Evolutionary conservation across 1,284 basidiomycete species (phyloP).

Genomic region (Ustilago cynodontis): DNA sequence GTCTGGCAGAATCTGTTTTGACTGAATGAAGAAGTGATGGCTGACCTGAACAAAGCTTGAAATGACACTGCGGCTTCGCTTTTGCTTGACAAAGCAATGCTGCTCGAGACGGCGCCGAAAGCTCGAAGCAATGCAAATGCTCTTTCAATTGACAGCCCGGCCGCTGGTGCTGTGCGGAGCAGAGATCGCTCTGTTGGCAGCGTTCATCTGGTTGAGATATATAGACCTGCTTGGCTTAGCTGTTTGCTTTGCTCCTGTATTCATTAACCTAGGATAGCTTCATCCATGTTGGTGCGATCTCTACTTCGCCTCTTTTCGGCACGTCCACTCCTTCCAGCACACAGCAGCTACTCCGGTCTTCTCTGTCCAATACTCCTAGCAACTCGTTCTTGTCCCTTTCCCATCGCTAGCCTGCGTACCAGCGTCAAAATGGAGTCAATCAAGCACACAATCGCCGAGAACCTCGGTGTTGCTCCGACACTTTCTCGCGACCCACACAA

Average conservation of each 20-base stretch:
- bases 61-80: neutral
- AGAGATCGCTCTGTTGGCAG: neutral
- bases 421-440: conserved; percentile 16
- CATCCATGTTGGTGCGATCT: neutral
- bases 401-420: neutral
- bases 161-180: neutral
- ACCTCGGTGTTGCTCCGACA: conserved; percentile 31
- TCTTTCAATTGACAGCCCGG: neutral
- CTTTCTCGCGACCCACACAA: conserved; percentile 30
- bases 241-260: neutral
- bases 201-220: conserved; percentile 5
- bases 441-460: conserved; percentile 32
- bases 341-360: neutral
- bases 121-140: neutral
- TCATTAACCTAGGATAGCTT: conserved; percentile 2
- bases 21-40: neutral
- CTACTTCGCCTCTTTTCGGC: neutral
- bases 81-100: neutral
- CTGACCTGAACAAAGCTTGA: neutral
- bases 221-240: neutral
- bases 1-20: neutral
- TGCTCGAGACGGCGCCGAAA: neutral
- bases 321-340: neutral
- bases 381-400: neutral
- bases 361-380: neutral